Evolutionary conservation across 805 yeast genomes (phyloP).

Genomic region (Candida dajiaensis): DNA sequence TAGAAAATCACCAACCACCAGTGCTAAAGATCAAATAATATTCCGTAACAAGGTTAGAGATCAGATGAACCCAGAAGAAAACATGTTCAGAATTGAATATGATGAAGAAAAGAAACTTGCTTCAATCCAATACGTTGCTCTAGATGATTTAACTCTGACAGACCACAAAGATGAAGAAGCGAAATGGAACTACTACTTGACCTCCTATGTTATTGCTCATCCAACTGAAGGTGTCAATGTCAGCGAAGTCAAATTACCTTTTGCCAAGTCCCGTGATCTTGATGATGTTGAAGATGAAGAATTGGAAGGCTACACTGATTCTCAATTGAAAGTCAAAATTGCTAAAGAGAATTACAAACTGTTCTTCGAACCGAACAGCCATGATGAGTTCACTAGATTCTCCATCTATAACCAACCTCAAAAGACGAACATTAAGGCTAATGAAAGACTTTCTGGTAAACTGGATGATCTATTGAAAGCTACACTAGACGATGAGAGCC

Average conservation of each 20-base stretch:
- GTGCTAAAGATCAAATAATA: conserved; percentile 81
- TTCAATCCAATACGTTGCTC: conserved; percentile 74
- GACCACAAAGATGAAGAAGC: conserved; percentile 67
- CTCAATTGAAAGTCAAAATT: conserved; percentile 72
- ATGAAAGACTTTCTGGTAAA: conserved; percentile 32
- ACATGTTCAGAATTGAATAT: conserved; percentile 83
- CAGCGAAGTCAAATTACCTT: conserved; percentile 71
- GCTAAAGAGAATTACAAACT: conserved; percentile 74
- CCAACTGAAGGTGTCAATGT: conserved; percentile 95
- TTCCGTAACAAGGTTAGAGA: conserved; percentile 85
- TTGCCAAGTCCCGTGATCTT: conserved; percentile 48
- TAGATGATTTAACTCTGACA: conserved; percentile 82
- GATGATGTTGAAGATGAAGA: conserved; percentile 42
- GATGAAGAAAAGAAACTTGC: conserved; percentile 47
- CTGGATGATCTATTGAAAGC: conserved; percentile 28
- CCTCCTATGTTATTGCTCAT: conserved; percentile 88
- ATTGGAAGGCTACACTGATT: conserved; percentile 55
- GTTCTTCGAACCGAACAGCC: conserved; percentile 72
- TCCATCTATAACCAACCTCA: conserved; percentile 38
- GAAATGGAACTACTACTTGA: conserved; percentile 87
- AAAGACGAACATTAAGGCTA: conserved; percentile 25
- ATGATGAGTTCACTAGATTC: conserved; percentile 71
- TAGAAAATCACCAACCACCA: conserved; percentile 54
- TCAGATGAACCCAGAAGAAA: conserved; percentile 79
- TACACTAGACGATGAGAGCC: conserved; percentile 25